Conservation (phyloP, 169 alveolate species). For the Babesia bigemina region DNA sequence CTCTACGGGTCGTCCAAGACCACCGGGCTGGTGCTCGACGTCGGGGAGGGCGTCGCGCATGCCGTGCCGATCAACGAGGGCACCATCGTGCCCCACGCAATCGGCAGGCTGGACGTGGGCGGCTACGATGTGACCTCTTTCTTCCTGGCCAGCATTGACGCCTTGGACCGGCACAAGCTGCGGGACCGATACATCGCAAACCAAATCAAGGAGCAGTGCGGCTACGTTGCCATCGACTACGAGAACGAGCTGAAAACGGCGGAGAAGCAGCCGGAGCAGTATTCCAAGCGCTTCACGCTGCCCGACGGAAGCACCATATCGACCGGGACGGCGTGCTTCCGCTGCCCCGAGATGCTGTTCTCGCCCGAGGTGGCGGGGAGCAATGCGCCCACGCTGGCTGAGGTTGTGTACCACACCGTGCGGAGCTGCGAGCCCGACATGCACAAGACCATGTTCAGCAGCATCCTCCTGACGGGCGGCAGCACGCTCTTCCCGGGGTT, state of each 20-base stretch:
- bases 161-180: slow-evolving; percentile 5
- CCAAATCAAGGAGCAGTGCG: slow-evolving; percentile 56
- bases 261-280: slow-evolving; percentile 33
- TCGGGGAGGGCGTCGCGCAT: slow-evolving; percentile 94
- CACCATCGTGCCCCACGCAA: slow-evolving; percentile 86
- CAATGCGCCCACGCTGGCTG: slow-evolving; percentile 44
- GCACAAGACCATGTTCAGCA: slow-evolving; percentile 53
- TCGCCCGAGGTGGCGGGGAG: slow-evolving; percentile 51
- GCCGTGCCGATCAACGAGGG: slow-evolving; percentile 92
- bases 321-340: slow-evolving; percentile 37
- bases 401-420: slow-evolving; percentile 46
- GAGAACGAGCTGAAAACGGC: slow-evolving; percentile 22
- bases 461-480: slow-evolving; percentile 65
- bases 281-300: slow-evolving; percentile 37
- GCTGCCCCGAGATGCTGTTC: slow-evolving; percentile 64
- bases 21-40: slow-evolving; percentile 91
- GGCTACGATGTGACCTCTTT: slow-evolving; percentile 89
- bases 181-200: slow-evolving; percentile 44
- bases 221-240: slow-evolving; percentile 55
- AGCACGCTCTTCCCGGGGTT: slow-evolving; percentile 50
- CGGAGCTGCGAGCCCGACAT: slow-evolving; percentile 65
- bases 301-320: slow-evolving; percentile 56
- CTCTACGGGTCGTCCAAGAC: slow-evolving; percentile 90
- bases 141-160: slow-evolving; percentile 25
- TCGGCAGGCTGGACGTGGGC: slow-evolving; percentile 85